Base-by-base conservation (phyloP, 2,329 filamentous ascomycete species). In the Aureobasidium sp. region DNA sequence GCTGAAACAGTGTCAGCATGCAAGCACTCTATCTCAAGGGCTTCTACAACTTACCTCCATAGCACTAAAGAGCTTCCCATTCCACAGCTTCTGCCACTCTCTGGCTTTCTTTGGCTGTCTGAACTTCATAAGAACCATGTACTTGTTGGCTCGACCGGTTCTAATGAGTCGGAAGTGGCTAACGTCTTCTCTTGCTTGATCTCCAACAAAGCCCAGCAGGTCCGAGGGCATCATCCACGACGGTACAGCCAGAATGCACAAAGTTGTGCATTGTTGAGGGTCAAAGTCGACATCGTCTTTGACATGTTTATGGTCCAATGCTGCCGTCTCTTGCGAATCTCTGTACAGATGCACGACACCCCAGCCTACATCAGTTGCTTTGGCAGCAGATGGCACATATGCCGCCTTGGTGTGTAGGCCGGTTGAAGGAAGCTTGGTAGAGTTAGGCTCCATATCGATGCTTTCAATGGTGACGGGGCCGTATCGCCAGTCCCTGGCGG, bases 51-150 rank as follows among this genome's bases (percentile, higher is more conserved):
- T 70, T 76, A 90, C 90, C 81, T 95, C 91, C 81, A 96, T 90
- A 64, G 85, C 88, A 70, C 95, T 96, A 72, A 97, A 97, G 0
- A 93, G 84, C 72, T 90, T 94, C 20, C 94, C 94, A 74, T 97
- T 94, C 82, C 93, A 97, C 68, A 90, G 87, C 65, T 82, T 85
- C 70, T 89, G 87, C 88, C 93, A 99, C 57, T 86, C 82, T 68
- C 82, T 85, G 15, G 94, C 94, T 65, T 84, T 85, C 69, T 83
- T 84, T 34, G 84, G 83, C 66, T 88, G 86, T 52, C 90, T 84
- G 72, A 97, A 97, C 76, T 96, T 97, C 84, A 99, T 89, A 65
- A 99, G 80, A 29, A 96, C 93, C 81, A 99, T 89, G 77, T 97
- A 97, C 65, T 92, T 85, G 74, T 95, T 97, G 73, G 91, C 87